Evolutionary conservation across 2,329 filamentous ascomycete genomes (phyloP), one percentile per base, ranked within the genome.

Genomic region (Esteya vermicola): DNA sequence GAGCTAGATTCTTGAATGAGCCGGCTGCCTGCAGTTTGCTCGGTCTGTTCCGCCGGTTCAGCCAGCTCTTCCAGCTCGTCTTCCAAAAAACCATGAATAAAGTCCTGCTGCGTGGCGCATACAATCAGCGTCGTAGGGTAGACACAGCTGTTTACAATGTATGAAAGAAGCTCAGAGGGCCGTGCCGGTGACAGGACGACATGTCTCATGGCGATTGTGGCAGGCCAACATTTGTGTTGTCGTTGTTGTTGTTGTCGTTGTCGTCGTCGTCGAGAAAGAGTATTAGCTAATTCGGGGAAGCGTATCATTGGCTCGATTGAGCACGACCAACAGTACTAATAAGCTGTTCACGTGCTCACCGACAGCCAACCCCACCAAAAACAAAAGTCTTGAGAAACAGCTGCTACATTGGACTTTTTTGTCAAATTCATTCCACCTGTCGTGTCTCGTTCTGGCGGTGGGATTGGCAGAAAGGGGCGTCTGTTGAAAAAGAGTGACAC

Each of bases 111-210:
- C 1, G 74, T 65, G 14, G 70, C 75, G 56, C 85, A 86, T 45
- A 94, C 61, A 43, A 94, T 57, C 34, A 94, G 57, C 0, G 75
- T 81, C 1, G 77, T 80, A 3, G 73, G 72, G 40, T 71, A 56
- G 4, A 56, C 49, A 43, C 77, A 67, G 30, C 65, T 57, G 5
- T 68, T 56, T 39, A 89, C 58, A 39, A 89, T 58, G 53, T 77
- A 70, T 39, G 70, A 62, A 36, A 93, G 64, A 33, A 93, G 64
- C 50, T 79, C 68, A 9, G 68, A 66, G 6, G 70, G 75, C 3
- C 68, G 63, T 18, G 66, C 61, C 28, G 73, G 67, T 8, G 70
- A 59, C 40, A 77, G 57, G 32, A 75, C 60, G 39, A 66, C 45
- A 19, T 39, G 18, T 16, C 36, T 36, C 44, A 45, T 43, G 23